Percentiles rank a stretch among this genome's conserved stretches.
phyloP scores from a whole-genome alignment of 2,329 filamentous ascomycete species.

The Periconia digitata region DNA sequence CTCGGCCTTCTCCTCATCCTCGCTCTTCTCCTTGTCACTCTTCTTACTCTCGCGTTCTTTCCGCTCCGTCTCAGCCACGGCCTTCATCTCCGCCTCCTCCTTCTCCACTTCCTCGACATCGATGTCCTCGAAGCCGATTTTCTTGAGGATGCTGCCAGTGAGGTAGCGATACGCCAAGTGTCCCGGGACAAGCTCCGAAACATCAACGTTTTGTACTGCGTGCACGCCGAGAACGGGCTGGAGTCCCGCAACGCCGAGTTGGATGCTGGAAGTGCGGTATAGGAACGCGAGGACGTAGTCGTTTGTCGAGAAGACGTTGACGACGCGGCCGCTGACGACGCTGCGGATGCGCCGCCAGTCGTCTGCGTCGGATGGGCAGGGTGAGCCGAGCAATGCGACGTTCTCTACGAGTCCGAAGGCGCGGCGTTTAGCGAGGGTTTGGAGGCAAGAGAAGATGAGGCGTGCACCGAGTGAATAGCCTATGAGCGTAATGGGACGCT shows the following conservation, averaged over 20 bases:
- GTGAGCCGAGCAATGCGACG: constrained; percentile 79
- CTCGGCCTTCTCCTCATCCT: constrained; percentile 38
- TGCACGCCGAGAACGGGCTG: constrained; percentile 70
- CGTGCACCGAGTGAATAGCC: constrained; percentile 82
- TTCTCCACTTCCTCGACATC: constrained; percentile 49
- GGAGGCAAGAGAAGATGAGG: constrained; percentile 80
- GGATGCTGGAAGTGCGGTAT: constrained; percentile 80
- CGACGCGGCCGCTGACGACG: constrained; percentile 77
- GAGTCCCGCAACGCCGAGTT: constrained; percentile 81
- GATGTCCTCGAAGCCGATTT: constrained; percentile 57
- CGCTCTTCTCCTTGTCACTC: constrained; percentile 31
- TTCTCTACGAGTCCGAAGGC: constrained; percentile 85
- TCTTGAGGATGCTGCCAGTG: constrained; percentile 53
- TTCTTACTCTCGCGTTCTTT: constrained; percentile 40
- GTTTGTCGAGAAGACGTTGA: constrained; percentile 86
- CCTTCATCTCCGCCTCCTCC: constrained; percentile 48
- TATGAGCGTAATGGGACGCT: constrained; percentile 76
- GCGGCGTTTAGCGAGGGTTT: constrained; percentile 71
- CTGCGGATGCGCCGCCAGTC: constrained; percentile 77
- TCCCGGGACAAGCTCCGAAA: constrained; percentile 53
- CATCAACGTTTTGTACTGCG: constrained; percentile 63
- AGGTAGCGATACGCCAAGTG: constrained; percentile 55
- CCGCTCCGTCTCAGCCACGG: constrained; percentile 48
- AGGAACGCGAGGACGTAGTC: constrained; percentile 87
- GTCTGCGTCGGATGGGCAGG: constrained; percentile 68